Conservation (phyloP, 2,329 filamentous ascomycete species). For the Plenodomus tracheiphilus region DNA sequence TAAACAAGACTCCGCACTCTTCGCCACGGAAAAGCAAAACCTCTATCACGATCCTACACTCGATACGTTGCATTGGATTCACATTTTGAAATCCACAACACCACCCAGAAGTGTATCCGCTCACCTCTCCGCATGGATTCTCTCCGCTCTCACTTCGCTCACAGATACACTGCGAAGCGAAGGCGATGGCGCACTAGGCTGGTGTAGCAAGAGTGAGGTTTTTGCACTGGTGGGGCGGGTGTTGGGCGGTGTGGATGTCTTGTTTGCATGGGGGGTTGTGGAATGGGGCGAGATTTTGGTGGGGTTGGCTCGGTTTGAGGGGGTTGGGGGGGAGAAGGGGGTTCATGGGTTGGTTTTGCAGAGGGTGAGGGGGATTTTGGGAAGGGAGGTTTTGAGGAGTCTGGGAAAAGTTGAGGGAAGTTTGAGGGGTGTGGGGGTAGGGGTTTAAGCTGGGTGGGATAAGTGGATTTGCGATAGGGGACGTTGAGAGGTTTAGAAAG, state of each 20-base stretch:
- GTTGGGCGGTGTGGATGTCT: conserved; percentile 47
- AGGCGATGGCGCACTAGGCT: conserved; percentile 70
- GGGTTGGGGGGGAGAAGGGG: conserved; percentile 19
- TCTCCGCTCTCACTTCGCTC: conserved; percentile 54
- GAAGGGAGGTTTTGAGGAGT: conserved; percentile 13
- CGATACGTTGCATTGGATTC: conserved; percentile 72
- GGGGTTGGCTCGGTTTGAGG: conserved; percentile 30
- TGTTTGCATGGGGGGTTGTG: conserved; percentile 33
- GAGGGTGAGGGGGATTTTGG: conserved; percentile 40
- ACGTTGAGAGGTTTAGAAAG: too few species aligned
- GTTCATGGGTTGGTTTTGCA: conserved; percentile 45
- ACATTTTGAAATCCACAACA: conserved; percentile 52
- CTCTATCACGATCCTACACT: conserved; percentile 83
- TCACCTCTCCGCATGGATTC: conserved; percentile 51
- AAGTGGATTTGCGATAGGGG: neutral
- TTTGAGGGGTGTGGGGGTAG: neutral
- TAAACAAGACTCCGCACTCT: conserved; percentile 68
- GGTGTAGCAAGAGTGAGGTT: conserved; percentile 68
- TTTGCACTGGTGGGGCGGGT: conserved; percentile 63
- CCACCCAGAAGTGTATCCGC: conserved; percentile 18
- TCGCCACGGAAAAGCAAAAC: conserved; percentile 90
- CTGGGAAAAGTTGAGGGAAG: conserved; percentile 8
- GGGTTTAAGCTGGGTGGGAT: neutral
- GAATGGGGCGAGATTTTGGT: conserved; percentile 26
- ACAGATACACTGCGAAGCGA: conserved; percentile 37